phyloP scores from a whole-genome alignment of 495 filamentous ascomycete genomes.

The Rhizodiscina lignyota region DNA sequence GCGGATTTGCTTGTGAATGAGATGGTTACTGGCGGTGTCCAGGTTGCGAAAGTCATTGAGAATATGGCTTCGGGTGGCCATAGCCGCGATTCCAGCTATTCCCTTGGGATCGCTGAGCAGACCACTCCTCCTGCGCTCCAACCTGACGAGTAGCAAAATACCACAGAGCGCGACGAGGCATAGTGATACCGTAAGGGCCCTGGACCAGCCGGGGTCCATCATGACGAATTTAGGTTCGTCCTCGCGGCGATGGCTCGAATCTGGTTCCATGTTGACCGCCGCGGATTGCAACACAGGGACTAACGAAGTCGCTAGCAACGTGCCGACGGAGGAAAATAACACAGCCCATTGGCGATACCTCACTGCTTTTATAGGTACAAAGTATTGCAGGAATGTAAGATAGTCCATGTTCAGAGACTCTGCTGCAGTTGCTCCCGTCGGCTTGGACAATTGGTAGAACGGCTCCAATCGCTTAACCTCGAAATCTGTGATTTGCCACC shows the following conservation, averaged over 20 bases:
- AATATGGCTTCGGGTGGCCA: conserved; percentile 57
- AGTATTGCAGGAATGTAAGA: conserved; percentile 43
- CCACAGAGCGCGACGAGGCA: conserved; percentile 38
- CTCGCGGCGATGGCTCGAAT: conserved; percentile 6
- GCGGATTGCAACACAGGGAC: conserved; percentile 47
- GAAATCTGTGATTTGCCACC: conserved; percentile 56
- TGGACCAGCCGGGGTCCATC: conserved; percentile 40
- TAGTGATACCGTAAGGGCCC: conserved; percentile 35
- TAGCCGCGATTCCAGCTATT: conserved; percentile 56
- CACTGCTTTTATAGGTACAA: conserved; percentile 43
- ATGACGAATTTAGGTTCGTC: conserved; percentile 24
- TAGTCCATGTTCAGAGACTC: conserved; percentile 62
- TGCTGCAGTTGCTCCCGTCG: conserved; percentile 41
- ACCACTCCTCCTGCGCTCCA: conserved; percentile 44
- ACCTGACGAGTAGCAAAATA: conserved; percentile 33
- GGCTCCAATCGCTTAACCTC: conserved; percentile 60
- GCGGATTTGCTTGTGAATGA: conserved; percentile 48
- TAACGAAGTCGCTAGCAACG: conserved; percentile 43
- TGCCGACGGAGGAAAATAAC: conserved; percentile 39
- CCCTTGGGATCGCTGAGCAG: conserved; percentile 52
- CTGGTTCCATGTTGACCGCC: conserved; percentile 33
- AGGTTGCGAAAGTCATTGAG: conserved; percentile 58
- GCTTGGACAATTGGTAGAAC: conserved; percentile 55
- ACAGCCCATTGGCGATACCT: conserved; percentile 48
- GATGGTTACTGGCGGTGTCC: conserved; percentile 43